Base-by-base conservation (phyloP, 176 grass and related monocot genomes). In the Oryza punctata region DNA sequence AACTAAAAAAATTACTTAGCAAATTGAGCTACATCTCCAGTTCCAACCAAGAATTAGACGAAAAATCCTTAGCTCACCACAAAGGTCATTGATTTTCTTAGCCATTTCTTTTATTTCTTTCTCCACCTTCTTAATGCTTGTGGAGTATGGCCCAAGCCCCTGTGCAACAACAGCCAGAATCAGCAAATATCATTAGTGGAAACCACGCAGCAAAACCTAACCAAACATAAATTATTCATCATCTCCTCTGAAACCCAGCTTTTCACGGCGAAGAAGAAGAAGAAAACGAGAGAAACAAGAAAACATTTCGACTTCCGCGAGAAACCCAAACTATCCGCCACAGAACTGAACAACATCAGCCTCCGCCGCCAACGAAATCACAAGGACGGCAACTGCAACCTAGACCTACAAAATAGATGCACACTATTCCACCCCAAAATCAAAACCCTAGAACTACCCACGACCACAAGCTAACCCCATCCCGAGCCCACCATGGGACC, bases 21-120 rank as follows among this genome's bases (percentile, higher is more conserved):
- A 38, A 80, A 64, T 5, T 49, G 64, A 3, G 37, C 29, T 76
- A n/a, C 45, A 78, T 67, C 33, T 81, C 18, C 12, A 69, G 30
- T 6, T 12, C 21, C 10, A 30, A 38, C 28, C 0, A 41, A 40
- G 6, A 70, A 57, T 21, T 1, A 50, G 10, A 72, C 26, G 4
- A 23, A 10, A 72, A 69, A 7, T 15, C 6, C 13, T 78, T 30
- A 88, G 7, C 82, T 76, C 57, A 97, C 92, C 92, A 61, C 90
- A 93, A 2, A 97, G 88, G 19, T 97, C 95, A 26, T 97, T 97
- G 21, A 97, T 94, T 23, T 89, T 93, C 85, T 97, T 97, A 16
- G 90, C 86, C 81, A 91, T 79, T 11, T 94, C 95, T 54, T 97
- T 97, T 28, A 97, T 97, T 75, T 97, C 95, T 88, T 97, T 97